Conservation (phyloP, 768 basidiomycete species). For the Tulasnella sp. region DNA sequence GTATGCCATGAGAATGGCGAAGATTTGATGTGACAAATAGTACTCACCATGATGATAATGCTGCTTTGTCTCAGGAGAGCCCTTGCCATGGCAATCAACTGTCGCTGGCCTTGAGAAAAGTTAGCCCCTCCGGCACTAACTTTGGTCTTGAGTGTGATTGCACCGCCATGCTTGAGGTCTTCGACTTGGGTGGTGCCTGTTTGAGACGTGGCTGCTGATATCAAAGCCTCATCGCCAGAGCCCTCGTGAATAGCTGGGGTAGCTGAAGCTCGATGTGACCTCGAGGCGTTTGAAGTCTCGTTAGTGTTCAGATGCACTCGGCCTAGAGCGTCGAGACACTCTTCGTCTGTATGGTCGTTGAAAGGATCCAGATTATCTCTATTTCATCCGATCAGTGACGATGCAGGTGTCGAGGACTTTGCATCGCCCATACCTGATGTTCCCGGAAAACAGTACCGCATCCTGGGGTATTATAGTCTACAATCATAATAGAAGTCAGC, state of each 20-base stretch:
- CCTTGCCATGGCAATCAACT: constrained; percentile 77
- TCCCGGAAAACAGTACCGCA: constrained; percentile 55
- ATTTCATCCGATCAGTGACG: not conserved
- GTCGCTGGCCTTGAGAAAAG: constrained; percentile 87
- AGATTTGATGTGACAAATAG: not conserved
- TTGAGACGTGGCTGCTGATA: not conserved
- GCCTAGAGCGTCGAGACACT: constrained; percentile 67
- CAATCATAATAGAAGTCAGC: not conserved
- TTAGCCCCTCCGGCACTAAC: constrained; percentile 81
- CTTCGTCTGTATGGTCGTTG: constrained; percentile 61
- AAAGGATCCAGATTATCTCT: constrained; percentile 32
- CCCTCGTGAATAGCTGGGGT: constrained; percentile 36
- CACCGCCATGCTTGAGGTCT: not conserved
- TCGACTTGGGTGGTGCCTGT: constrained; percentile 3
- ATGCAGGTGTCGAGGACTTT: constrained; percentile 23
- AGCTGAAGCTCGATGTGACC: constrained; percentile 39
- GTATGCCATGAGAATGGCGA: not conserved
- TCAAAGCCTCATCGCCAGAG: constrained; percentile 30
- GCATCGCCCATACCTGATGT: constrained; percentile 51
- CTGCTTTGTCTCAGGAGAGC: constrained; percentile 56
- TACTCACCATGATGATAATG: constrained; percentile 53
- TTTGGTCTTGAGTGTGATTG: constrained; percentile 57
- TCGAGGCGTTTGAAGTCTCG: constrained; percentile 37
- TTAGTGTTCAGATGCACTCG: constrained; percentile 65
- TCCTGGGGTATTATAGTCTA: constrained; percentile 35